Evolutionary conservation across 1,284 basidiomycete species (phyloP).

Genomic region (Leucoagaricus sp.): DNA sequence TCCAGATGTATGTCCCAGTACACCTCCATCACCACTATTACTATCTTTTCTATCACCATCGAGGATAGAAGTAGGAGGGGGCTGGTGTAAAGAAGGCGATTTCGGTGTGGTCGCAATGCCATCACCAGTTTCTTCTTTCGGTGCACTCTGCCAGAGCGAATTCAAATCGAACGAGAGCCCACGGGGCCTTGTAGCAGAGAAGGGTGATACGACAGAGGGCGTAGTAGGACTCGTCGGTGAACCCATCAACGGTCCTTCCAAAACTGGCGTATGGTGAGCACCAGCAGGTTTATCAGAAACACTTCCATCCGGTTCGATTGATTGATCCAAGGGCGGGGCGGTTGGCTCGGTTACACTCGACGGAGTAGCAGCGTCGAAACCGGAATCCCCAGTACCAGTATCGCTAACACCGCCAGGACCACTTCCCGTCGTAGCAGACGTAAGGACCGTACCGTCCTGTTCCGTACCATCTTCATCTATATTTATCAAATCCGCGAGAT

Average conservation of each 20-base stretch:
- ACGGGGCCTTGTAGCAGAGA: slow-evolving; percentile 47
- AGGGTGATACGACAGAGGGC: slow-evolving; percentile 49
- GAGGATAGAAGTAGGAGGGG: not conserved
- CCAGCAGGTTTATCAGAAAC: slow-evolving; percentile 8
- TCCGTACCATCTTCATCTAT: slow-evolving; percentile 63
- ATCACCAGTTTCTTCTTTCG: slow-evolving; percentile 36
- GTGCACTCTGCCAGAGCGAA: slow-evolving; percentile 58
- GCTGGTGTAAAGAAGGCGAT: slow-evolving; percentile 21
- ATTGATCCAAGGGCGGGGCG: not conserved
- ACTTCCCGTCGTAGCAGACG: not conserved
- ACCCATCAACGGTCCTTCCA: not conserved
- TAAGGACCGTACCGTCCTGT: slow-evolving; percentile 19
- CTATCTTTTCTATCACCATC: not conserved
- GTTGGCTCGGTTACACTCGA: slow-evolving; percentile 15
- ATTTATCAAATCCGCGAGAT: slow-evolving; percentile 75
- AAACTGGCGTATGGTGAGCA: slow-evolving; percentile 3
- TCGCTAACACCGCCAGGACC: slow-evolving; percentile 14
- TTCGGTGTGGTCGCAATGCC: slow-evolving; percentile 18
- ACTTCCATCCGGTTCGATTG: slow-evolving; percentile 6
- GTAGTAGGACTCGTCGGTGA: slow-evolving; percentile 20
- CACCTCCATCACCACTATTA: not conserved
- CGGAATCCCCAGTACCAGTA: slow-evolving; percentile 10
- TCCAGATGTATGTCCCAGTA: not conserved
- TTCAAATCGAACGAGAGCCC: slow-evolving; percentile 67
- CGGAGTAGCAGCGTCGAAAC: not conserved